Evolutionary conservation across 176 grass and related monocot species (phyloP).

Genomic region (Alloteropsis semialata): DNA sequence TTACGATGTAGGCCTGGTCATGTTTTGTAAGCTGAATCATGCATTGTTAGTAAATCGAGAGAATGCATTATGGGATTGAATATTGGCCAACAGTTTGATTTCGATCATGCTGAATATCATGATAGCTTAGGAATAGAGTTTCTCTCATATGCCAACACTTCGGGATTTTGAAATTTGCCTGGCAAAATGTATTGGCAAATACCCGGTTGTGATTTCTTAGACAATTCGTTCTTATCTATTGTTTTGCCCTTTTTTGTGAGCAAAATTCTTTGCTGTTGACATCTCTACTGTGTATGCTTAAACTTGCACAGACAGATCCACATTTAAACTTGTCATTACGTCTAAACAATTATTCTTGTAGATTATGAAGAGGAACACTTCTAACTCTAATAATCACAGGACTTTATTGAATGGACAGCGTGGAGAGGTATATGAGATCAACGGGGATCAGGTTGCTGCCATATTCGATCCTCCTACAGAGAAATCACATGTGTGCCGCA

Average conservation of each 20-base stretch:
- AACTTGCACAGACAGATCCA: not conserved
- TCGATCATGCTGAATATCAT: not conserved
- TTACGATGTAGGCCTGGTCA: not conserved
- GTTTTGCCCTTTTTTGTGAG: not conserved
- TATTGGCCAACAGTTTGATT: not conserved
- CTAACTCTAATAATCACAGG: slow-evolving; percentile 48
- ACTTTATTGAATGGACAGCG: slow-evolving; percentile 66
- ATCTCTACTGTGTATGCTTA: slow-evolving; percentile 22
- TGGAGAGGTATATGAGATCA: slow-evolving; percentile 87
- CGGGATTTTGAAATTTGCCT: no score
- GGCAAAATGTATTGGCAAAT: slow-evolving; percentile 6
- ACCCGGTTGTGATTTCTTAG: not conserved
- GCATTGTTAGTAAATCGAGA: not conserved
- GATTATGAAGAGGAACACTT: slow-evolving; percentile 28
- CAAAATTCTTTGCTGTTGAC: slow-evolving; percentile 7
- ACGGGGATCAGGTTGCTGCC: slow-evolving; percentile 79
- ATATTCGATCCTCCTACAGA: slow-evolving; percentile 67
- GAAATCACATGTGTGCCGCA: slow-evolving; percentile 38
- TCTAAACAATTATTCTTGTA: not conserved
- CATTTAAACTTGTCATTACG: no score
- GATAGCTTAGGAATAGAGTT: not conserved
- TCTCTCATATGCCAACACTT: not conserved
- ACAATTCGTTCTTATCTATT: not conserved
- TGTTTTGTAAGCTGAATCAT: not conserved
- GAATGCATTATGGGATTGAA: not conserved